phyloP scores from a whole-genome alignment of 2,329 filamentous ascomycete species.

The Talaromyces sp. region DNA sequence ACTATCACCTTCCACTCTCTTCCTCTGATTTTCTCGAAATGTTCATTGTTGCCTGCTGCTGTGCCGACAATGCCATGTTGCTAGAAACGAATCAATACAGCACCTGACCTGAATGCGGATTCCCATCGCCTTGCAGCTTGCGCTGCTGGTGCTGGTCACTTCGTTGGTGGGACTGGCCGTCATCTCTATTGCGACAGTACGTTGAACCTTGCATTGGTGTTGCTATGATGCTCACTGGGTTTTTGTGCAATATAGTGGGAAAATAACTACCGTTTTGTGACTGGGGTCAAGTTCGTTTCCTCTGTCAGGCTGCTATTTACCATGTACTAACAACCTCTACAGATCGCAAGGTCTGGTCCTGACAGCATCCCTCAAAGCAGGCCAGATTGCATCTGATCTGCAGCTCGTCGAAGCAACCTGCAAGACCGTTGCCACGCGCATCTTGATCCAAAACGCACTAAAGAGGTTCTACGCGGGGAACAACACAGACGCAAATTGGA shows the following conservation, averaged over 20 bases:
- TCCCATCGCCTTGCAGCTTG: slow-evolving; percentile 82
- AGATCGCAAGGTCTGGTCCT: slow-evolving; percentile 61
- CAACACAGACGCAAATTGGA: slow-evolving; percentile 56
- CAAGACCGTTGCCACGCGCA: slow-evolving; percentile 62
- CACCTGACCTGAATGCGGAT: slow-evolving; percentile 61
- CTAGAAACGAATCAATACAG: background rate
- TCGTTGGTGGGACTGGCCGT: slow-evolving; percentile 71
- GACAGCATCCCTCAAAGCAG: slow-evolving; percentile 80
- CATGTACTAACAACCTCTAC: slow-evolving; percentile 5
- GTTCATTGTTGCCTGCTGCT: background rate
- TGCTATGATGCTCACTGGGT: background rate
- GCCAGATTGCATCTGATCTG: slow-evolving; percentile 72
- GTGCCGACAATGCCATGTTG: background rate
- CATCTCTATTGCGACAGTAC: slow-evolving; percentile 61
- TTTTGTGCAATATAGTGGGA: slow-evolving; percentile 40
- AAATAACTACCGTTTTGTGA: slow-evolving; percentile 58
- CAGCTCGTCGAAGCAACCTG: slow-evolving; percentile 72
- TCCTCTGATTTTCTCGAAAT: background rate
- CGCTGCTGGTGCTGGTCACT: slow-evolving; percentile 68
- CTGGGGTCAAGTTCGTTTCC: slow-evolving; percentile 44
- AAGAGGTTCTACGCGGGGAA: slow-evolving; percentile 49
- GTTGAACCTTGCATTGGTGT: background rate
- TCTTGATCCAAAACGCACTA: slow-evolving; percentile 50
- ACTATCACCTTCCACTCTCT: background rate
- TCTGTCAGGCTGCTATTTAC: background rate